Base-by-base conservation (phyloP, 352 stramenopile genomes). In the Phytophthora pistaciae region DNA sequence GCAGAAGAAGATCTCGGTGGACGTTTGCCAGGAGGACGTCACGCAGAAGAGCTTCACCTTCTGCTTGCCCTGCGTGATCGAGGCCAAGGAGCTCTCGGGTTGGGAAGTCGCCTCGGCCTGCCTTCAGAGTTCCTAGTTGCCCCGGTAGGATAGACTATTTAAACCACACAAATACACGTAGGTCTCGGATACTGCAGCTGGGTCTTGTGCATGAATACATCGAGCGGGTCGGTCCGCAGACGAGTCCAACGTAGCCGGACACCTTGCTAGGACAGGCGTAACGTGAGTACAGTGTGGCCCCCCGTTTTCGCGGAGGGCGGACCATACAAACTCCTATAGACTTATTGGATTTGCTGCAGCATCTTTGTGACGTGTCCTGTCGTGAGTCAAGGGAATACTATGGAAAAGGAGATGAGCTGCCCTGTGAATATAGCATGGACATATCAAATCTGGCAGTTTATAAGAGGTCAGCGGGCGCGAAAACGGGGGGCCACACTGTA, bases 21-120 rank as follows among this genome's bases (percentile, higher is more conserved):
- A 78, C 58, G 11, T 84, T 6, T 54, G 68, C 16, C 70, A 85
- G 10, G 75, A 86, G 13, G 77, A 59, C 4, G 70, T 82, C 31
- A 83, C 74, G 25, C 75, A 84, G 57, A 83, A 83, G 25, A 49
- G 67, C 50, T 73, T 91, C 21, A 68, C 63, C 38, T 91, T 90
- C 64, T 91, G 84, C 60, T 55, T 82, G 27, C 63, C 60, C n/a
- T 91, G 84, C 65, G 70, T 90, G 16, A 70, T 89, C 14, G 82
- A 85, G 27, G 72, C 81, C n/a, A 74, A 70, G 14, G 61, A 73
- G 9, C n/a, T 81, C 9, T 79, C 75, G 20, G 74, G 77, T 16
- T 82, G 79, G 71, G 73, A 89, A 21, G 77, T 87, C 13, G 79
- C 79, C 11, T 74, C 66, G 0, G 77, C 77, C 20, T 72, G 56